Base-by-base conservation (phyloP, 495 filamentous ascomycete species). In the Penicillium nucicola region DNA sequence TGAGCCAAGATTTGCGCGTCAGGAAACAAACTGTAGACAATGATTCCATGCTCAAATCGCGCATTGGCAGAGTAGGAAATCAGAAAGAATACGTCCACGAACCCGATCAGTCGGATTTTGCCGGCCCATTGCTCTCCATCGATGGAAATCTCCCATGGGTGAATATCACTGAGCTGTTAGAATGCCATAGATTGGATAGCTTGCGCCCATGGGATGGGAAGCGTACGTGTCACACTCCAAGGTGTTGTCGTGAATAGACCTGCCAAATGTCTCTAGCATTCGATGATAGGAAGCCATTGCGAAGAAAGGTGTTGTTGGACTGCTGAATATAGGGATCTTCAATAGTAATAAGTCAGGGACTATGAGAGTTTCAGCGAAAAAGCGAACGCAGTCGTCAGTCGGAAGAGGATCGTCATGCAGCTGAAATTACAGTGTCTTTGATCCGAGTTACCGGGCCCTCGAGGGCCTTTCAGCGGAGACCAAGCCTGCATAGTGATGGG, bases 61-160 rank as follows among this genome's bases (percentile, higher is more conserved):
- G 39, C 50, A 30, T 50, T 58, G 28, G 55, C 50, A 11, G 55
- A 58, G 55, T 58, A 58, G 10, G 55, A 58, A 30, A 58, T 42
- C 25, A 58, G 23, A 22, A 58, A 58, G 17, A 58, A 58, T 8
- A 58, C 55, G 32, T 58, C 55, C 9, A 58, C 25, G 20, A 58
- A 58, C 3, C 55, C 55, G 31, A 58, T 50, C 18, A 58, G 43
- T 13, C 55, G 55, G 45, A 58, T 58, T 19, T 53, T 58, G 14
- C 50, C 55, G n/a, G 50, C 39, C 55, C 55, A 58, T 43, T 46
- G 50, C 13, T 53, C 42, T 3, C 41, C 50, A 36, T 58, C 50
- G 18, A 58, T 53, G 3, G 34, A 28, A 18, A 58, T 48, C 13
- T 58, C 50, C 55, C 55, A 58, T 6, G 55, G 55, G 25, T 58